Conservation (phyloP, 805 yeast species). For the Helenozyma baotianmanensis region DNA sequence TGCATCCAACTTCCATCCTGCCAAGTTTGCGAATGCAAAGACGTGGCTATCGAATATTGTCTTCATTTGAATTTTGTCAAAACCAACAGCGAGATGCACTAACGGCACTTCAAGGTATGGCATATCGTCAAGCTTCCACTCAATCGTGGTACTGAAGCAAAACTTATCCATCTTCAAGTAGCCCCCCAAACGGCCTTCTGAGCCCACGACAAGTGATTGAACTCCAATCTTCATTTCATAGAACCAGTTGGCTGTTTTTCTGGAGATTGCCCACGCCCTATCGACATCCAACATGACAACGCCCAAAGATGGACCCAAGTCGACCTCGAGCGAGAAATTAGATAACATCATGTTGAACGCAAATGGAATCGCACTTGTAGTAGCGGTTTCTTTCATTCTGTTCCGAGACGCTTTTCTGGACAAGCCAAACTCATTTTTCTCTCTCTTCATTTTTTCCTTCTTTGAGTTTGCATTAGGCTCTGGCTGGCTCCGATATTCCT, state of each 20-base stretch:
- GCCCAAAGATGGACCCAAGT: slow-evolving; percentile 84
- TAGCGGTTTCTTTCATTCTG: slow-evolving; percentile 51
- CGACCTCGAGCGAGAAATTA: slow-evolving; percentile 53
- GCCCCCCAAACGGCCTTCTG: slow-evolving; percentile 83
- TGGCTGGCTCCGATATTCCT: neutral
- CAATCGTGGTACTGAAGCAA: slow-evolving; percentile 58
- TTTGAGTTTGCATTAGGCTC: no score
- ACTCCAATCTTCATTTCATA: slow-evolving; percentile 65
- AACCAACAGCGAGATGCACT: slow-evolving; percentile 55
- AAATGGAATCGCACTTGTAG: slow-evolving; percentile 73
- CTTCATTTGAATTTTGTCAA: slow-evolving; percentile 54
- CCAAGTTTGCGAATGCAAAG: slow-evolving; percentile 60
- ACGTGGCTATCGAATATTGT: slow-evolving; percentile 82
- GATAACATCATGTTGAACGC: slow-evolving; percentile 52
- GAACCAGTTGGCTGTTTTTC: slow-evolving; percentile 63
- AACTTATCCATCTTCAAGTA: slow-evolving; percentile 45
- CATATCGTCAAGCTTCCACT: slow-evolving; percentile 54
- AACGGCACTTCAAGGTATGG: slow-evolving; percentile 55
- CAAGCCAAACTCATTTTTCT: slow-evolving; percentile 2
- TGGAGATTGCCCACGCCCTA: slow-evolving; percentile 62
- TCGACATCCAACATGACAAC: slow-evolving; percentile 51
- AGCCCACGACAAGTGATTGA: slow-evolving; percentile 44
- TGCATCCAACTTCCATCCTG: slow-evolving; percentile 47
- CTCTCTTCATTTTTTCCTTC: slow-evolving; percentile 5
- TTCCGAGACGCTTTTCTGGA: no score